Conservation (phyloP, 1,139 yeast genomes). For the Pneumocystis murina region DNA sequence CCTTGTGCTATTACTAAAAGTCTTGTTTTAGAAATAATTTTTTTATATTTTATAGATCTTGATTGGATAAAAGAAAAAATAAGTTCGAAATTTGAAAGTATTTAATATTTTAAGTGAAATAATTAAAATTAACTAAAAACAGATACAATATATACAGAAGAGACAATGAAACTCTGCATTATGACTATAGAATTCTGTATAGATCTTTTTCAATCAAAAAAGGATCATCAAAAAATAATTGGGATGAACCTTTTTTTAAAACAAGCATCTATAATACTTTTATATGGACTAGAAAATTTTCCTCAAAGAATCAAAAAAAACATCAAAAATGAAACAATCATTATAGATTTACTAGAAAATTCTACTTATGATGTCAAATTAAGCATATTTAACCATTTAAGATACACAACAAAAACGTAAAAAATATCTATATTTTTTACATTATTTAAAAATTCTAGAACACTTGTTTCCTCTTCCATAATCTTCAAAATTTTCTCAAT, state of each 20-base stretch:
- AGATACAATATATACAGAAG: not conserved
- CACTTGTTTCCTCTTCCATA: not conserved
- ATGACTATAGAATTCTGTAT: not conserved
- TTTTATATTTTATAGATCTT: not conserved
- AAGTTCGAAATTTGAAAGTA: not conserved
- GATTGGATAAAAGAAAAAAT: not conserved
- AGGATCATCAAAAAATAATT: not conserved
- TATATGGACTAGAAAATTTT: not conserved
- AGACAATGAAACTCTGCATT: not conserved
- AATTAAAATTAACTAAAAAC: not conserved
- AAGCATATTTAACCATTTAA: not conserved
- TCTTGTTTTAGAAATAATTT: constrained; percentile 1
- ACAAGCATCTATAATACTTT: not conserved
- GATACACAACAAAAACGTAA: not conserved
- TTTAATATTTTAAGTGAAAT: not conserved
- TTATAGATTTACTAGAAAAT: not conserved
- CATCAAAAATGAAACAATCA: not conserved
- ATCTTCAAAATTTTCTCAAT: not conserved
- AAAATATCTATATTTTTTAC: not conserved
- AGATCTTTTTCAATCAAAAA: not conserved
- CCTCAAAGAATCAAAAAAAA: not conserved
- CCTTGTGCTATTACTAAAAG: not conserved
- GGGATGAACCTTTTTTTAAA: not conserved
- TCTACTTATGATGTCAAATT: not conserved
- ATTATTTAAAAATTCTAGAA: not conserved